These are phyloP conservation scores for Moricandia moricandioides DNA, from an alignment of 345 rosid species.

Conservation along the genomic window DNA sequence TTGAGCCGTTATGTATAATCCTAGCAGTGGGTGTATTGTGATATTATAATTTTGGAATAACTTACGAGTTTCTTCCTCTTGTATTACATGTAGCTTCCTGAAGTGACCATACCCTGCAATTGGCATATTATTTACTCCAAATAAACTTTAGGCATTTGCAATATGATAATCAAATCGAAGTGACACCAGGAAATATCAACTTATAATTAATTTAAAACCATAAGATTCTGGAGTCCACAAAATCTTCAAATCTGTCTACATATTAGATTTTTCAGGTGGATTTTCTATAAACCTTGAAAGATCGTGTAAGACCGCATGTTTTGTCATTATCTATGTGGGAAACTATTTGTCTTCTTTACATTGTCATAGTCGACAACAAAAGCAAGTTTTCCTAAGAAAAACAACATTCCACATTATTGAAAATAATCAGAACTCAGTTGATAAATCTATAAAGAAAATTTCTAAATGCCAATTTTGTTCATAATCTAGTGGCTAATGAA, in stretches of 20 bases:
- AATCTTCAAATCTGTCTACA: constrained; percentile 25
- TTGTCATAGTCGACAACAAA: not conserved
- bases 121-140: constrained; percentile 10
- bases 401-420: not conserved
- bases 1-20: no score
- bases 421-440: not conserved
- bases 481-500: not conserved
- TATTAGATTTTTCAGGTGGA: constrained; percentile 3
- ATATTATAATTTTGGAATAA: not conserved
- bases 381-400: not conserved
- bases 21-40: no score
- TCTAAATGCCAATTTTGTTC: not conserved
- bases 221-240: constrained; percentile 19
- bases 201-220: not conserved
- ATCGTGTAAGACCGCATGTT: not conserved
- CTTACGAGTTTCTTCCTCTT: not conserved
- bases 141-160: not conserved
- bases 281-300: constrained; percentile 9
- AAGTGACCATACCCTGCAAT: constrained; percentile 2
- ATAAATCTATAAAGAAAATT: no score
- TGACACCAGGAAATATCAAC: constrained; percentile 5
- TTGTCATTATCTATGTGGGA: constrained; percentile 16
- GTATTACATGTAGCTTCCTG: not conserved
- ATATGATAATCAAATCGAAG: constrained; percentile 14
- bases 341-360: not conserved